A percentile compares a stretch with the other conserved stretches of the same genome.
Evolutionary conservation across 176 grass and related monocot genomes (phyloP).

Genomic region (Zoysia pacifica): DNA sequence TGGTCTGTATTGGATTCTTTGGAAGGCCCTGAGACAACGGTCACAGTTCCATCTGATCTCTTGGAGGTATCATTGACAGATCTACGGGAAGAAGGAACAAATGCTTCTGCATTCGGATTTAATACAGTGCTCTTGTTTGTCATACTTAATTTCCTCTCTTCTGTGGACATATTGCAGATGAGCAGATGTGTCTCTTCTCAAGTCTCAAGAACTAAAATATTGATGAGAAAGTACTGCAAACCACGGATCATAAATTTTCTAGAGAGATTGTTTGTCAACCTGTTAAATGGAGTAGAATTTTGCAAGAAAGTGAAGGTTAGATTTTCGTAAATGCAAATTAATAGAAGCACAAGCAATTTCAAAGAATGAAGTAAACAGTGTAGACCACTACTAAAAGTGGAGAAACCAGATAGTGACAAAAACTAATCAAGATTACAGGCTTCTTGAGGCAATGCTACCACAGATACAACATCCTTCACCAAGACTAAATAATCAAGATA

Average conservation of each 20-base stretch:
- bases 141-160: slow-evolving; percentile 65
- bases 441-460: slow-evolving; percentile 13
- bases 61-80: slow-evolving; percentile 53
- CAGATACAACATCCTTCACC: slow-evolving; percentile 2
- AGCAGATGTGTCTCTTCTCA: slow-evolving; percentile 29
- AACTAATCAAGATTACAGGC: slow-evolving; percentile 6
- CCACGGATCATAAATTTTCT: slow-evolving; percentile 29
- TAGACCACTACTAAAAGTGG: slow-evolving; percentile 33
- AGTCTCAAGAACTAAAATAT: slow-evolving; percentile 9
- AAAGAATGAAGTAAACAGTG: slow-evolving; percentile 13
- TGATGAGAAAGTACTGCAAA: background rate
- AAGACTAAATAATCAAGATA: background rate
- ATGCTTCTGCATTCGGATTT: slow-evolving; percentile 96
- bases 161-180: slow-evolving; percentile 35
- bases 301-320: slow-evolving; percentile 31
- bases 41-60: slow-evolving; percentile 48
- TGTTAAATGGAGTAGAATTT: slow-evolving; percentile 30
- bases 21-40: slow-evolving; percentile 41
- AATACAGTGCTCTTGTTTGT: slow-evolving; percentile 68
- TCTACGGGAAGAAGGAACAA: slow-evolving; percentile 94
- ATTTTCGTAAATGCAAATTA: slow-evolving; percentile 25
- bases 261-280: slow-evolving; percentile 42
- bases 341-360: slow-evolving; percentile 9
- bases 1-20: slow-evolving; percentile 55
- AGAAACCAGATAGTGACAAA: slow-evolving; percentile 15